Conservation (phyloP, 2,329 filamentous ascomycete genomes). For the Xylaria sp. region DNA sequence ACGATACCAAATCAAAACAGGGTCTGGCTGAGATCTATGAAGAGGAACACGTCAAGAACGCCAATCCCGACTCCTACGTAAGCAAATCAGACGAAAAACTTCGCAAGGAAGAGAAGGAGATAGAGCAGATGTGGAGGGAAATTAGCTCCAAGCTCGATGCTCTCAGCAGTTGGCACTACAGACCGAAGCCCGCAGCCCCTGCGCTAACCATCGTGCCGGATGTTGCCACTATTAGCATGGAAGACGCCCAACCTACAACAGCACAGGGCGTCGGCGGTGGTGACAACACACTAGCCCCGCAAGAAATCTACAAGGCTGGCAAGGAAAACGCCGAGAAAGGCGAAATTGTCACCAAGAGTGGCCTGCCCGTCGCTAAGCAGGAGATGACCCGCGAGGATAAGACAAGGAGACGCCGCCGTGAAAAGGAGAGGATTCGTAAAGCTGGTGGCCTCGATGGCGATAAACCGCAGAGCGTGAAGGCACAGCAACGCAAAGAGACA, state of each 20-base stretch:
- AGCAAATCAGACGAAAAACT: slow-evolving; percentile 83
- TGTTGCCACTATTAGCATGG: slow-evolving; percentile 90
- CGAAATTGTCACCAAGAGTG: slow-evolving; percentile 78
- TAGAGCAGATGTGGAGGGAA: slow-evolving; percentile 81
- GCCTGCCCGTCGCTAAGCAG: slow-evolving; percentile 76
- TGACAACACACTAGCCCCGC: slow-evolving; percentile 82
- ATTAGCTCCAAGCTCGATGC: slow-evolving; percentile 82
- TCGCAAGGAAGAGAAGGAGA: slow-evolving; percentile 80
- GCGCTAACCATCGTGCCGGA: slow-evolving; percentile 86
- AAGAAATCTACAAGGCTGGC: slow-evolving; percentile 89
- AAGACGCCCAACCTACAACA: slow-evolving; percentile 88
- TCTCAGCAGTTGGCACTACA: slow-evolving; percentile 93
- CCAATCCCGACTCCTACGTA: slow-evolving; percentile 78
- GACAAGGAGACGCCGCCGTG: slow-evolving; percentile 72
- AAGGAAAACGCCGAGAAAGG: slow-evolving; percentile 66
- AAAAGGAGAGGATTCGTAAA: slow-evolving; percentile 86
- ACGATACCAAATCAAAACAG: slow-evolving; percentile 86
- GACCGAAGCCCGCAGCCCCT: slow-evolving; percentile 83
- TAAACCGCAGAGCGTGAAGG: slow-evolving; percentile 63
- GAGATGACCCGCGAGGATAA: slow-evolving; percentile 92
- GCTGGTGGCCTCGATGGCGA: slow-evolving; percentile 55
- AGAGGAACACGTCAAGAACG: slow-evolving; percentile 81
- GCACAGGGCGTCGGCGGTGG: slow-evolving; percentile 73
- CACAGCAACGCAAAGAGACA: slow-evolving; percentile 57
- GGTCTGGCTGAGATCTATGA: slow-evolving; percentile 93